phyloP scores from a whole-genome alignment of 2,329 filamentous ascomycete genomes.

The Elsinoe australis region DNA sequence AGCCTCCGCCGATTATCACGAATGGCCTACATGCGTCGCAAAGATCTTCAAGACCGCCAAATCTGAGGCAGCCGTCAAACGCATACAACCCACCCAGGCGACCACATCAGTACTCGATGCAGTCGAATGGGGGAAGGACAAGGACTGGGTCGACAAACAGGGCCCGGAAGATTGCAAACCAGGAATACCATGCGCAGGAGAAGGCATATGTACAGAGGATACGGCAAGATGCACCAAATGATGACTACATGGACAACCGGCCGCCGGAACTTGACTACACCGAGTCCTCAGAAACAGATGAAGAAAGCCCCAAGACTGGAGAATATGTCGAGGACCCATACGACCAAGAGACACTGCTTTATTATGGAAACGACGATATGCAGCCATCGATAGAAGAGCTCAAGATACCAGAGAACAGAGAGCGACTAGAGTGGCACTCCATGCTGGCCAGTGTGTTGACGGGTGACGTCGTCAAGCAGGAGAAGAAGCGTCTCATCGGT shows the following conservation, averaged over 20 bases:
- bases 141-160: conserved; percentile 52
- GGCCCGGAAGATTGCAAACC: conserved; percentile 56
- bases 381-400: conserved; percentile 86
- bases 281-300: conserved; percentile 76
- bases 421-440: conserved; percentile 92
- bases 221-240: conserved; percentile 60
- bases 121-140: conserved; percentile 41
- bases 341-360: conserved; percentile 87
- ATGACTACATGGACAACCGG: conserved; percentile 60
- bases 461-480: conserved; percentile 93
- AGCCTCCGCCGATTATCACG: conserved; percentile 21
- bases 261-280: conserved; percentile 62
- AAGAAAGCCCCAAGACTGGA: conserved; percentile 81
- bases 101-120: conserved; percentile 42
- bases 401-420: conserved; percentile 76
- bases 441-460: conserved; percentile 95
- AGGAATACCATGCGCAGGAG: conserved; percentile 75
- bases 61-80: conserved; percentile 43
- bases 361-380: conserved; percentile 82
- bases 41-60: conserved; percentile 32
- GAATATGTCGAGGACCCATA: conserved; percentile 77
- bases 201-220: conserved; percentile 91
- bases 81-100: conserved; percentile 44
- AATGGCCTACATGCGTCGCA: conserved; percentile 24
- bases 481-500: conserved; percentile 91